Evolutionary conservation across 2,329 filamentous ascomycete species (phyloP), one percentile per base, ranked within the genome.

Genomic region (Mycocentrospora acerina): DNA sequence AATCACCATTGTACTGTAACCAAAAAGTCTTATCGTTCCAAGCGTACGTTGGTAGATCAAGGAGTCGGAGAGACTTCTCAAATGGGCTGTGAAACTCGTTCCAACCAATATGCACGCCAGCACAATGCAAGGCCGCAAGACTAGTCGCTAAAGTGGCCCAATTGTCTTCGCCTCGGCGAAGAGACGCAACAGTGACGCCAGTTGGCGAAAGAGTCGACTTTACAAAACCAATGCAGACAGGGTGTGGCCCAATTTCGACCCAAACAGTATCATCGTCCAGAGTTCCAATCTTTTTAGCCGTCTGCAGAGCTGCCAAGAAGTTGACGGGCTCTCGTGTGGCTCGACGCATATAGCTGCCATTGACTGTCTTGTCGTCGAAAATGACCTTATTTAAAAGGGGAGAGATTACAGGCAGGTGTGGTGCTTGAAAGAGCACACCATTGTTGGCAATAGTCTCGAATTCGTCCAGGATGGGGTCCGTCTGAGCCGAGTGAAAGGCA

Each of bases 101-200:
- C 81, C 82, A 88, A 48, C 80, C 68, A 15, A 87, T 64, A 4
- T 72, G 64, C 2, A 82, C 49, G 0, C 82, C 83, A 1, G 67
- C 69, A 1, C 58, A 59, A 57, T 86, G 75, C 0, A 86, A 64
- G 0, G 70, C 64, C 35, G 69, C 69, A 24, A 81, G 58, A 33
- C 62, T 76, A 4, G 58, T 48, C 2, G 72, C 64, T 2, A 85
- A 57, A 5, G 36, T 30, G 4, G 32, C 32, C 29, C 32, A 48
- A 12, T 35, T 27, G 24, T 40, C 31, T 7, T 37, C 30, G 13
- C 31, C 40, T 10, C 42, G 27, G 15, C 32, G 42, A 11, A 46
- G 15, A 4, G 41, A 41, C 1, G 47, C 32, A 12, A 43, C 15
- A 10, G 41, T 28, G n/a, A 39, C 13, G 12, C 19, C 14, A 4